A percentile compares a stretch with the other conserved stretches of the same genome.
Evolutionary conservation across 139 green algal species (phyloP).

Genomic region (Pseudopediastrum boryanum): DNA sequence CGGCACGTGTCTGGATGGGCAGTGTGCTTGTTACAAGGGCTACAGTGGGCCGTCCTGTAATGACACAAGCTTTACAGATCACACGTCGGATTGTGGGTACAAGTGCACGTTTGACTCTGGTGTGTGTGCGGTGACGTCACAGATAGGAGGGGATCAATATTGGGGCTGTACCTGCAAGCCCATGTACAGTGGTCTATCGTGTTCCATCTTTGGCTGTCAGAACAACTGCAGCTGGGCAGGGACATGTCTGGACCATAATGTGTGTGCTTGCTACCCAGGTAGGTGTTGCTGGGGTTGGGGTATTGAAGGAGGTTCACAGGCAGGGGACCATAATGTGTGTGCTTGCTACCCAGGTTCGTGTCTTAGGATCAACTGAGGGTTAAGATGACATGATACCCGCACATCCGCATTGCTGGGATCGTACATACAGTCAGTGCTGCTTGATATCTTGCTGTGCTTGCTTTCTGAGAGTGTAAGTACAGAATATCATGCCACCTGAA

Average conservation of each 20-base stretch:
- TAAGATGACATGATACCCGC: too few species aligned
- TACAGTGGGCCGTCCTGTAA: constrained; percentile 17
- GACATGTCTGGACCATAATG: constrained; percentile 35
- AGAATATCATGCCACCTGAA: too few species aligned
- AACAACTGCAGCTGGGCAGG: constrained; percentile 38
- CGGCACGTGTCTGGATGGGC: constrained; percentile 34
- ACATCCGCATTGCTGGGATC: too few species aligned
- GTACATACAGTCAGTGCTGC: too few species aligned
- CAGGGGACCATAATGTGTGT: constrained; percentile 36
- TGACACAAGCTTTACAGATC: not conserved
- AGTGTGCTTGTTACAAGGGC: not conserved
- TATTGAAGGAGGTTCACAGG: too few species aligned
- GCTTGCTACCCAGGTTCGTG: constrained; percentile 43
- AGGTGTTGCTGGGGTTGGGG: too few species aligned
- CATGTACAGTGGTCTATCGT: constrained; percentile 16
- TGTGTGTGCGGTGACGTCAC: constrained; percentile 18
- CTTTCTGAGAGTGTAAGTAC: too few species aligned
- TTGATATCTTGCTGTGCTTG: too few species aligned
- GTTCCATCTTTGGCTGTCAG: constrained; percentile 33
- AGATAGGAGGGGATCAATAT: constrained; percentile 1
- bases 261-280: constrained; percentile 44
- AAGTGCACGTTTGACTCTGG: constrained; percentile 48
- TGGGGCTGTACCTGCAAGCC: constrained; percentile 40
- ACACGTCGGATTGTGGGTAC: constrained; percentile 39
- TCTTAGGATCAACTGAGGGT: too few species aligned